phyloP scores from a whole-genome alignment of 2,329 filamentous ascomycete species.

The Anthostomella pinea region DNA sequence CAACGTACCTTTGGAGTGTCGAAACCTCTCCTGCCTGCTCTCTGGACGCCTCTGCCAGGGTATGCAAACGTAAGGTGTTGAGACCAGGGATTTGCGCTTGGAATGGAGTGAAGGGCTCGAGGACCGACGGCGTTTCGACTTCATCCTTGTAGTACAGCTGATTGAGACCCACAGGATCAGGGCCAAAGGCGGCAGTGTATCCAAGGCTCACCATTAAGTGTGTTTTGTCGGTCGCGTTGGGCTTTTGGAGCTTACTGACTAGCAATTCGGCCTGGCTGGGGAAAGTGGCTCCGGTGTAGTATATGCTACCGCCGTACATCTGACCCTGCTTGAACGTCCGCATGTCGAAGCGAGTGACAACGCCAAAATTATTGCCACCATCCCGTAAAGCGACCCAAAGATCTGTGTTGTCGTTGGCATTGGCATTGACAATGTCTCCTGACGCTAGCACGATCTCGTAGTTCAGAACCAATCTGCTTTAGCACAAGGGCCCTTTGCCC shows the following conservation, averaged over 20 bases:
- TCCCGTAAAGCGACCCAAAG: constrained; percentile 2
- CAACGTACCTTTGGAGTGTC: not conserved
- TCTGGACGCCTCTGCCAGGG: constrained; percentile 3
- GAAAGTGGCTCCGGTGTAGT: constrained; percentile 20
- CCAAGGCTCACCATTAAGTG: constrained; percentile 24
- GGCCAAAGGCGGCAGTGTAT: constrained; percentile 13
- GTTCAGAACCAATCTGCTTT: not conserved
- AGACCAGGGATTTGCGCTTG: constrained; percentile 6
- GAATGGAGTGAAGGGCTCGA: constrained; percentile 8
- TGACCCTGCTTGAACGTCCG: constrained; percentile 8
- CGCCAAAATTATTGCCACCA: constrained; percentile 5
- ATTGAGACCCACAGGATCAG: constrained; percentile 3
- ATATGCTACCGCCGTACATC: constrained; percentile 21
- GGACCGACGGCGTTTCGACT: constrained; percentile 8
- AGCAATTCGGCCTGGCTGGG: constrained; percentile 21
- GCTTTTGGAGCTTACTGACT: constrained; percentile 16
- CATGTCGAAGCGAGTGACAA: constrained; percentile 6
- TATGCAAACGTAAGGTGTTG: constrained; percentile 9
- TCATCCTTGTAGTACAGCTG: constrained; percentile 10
- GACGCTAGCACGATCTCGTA: constrained; percentile 1
- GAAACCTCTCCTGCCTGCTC: constrained; percentile 10
- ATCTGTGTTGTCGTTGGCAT: constrained; percentile 2
- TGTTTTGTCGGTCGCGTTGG: constrained; percentile 14
- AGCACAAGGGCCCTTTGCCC: not conserved
- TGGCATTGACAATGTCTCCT: constrained; percentile 1